Evolutionary conservation across 306 rosid species (phyloP).

Genomic region (Styphnolobium japonicum): DNA sequence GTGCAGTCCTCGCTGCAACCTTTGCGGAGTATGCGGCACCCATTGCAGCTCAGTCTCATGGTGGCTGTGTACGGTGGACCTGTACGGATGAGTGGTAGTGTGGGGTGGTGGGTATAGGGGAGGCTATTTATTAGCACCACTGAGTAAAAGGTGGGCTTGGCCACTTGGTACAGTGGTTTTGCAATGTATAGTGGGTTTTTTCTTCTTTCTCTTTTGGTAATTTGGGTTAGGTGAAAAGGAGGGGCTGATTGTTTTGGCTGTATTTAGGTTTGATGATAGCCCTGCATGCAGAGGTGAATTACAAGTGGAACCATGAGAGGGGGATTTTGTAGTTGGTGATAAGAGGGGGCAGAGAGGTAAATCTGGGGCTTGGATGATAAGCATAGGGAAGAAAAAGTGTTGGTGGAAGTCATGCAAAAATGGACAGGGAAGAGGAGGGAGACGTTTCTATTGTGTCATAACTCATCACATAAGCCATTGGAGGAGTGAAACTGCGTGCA

Average conservation of each 20-base stretch:
- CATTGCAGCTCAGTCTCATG: constrained; percentile 66
- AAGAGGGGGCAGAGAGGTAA: neutral
- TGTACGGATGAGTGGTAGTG: too few species aligned
- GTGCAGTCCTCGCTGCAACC: constrained; percentile 52
- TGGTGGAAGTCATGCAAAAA: neutral
- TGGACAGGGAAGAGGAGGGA: neutral
- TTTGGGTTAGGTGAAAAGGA: neutral
- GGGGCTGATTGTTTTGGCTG: neutral
- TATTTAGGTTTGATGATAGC: neutral
- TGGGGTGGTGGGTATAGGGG: neutral
- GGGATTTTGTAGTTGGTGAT: neutral
- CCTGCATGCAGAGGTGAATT: constrained; percentile 17
- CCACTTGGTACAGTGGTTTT: neutral
- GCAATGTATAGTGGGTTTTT: neutral
- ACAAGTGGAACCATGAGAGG: neutral
- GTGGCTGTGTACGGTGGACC: neutral
- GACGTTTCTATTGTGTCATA: neutral
- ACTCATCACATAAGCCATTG: neutral
- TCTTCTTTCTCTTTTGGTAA: neutral
- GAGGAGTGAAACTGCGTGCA: neutral
- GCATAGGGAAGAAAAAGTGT: neutral
- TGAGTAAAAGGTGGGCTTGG: neutral
- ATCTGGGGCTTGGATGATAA: neutral
- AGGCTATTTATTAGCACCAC: neutral
- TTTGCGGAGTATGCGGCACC: constrained; percentile 69